phyloP scores from a whole-genome alignment of 2,329 filamentous ascomycete genomes.

The Exophiala aquamarina region DNA sequence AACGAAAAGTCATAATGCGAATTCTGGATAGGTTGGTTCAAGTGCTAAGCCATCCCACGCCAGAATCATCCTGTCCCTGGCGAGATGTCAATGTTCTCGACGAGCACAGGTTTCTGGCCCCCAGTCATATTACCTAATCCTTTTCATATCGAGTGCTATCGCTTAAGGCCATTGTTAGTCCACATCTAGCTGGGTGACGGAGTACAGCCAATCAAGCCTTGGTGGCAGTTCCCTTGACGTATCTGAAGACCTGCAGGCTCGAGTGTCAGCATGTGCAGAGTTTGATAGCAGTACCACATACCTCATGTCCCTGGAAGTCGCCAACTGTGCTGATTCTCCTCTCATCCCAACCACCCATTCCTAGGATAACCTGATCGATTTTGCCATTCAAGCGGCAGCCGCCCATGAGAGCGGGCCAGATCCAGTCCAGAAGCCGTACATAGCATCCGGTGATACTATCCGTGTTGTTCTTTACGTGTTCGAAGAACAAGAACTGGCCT shows the following conservation, averaged over 20 bases:
- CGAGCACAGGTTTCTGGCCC: too few species aligned
- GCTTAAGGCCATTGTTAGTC: too few species aligned
- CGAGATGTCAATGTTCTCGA: too few species aligned
- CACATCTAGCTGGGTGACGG: too few species aligned
- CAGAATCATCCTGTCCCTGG: too few species aligned
- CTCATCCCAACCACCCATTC: slow-evolving; percentile 21
- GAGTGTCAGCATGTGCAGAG: not conserved
- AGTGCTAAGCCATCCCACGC: too few species aligned
- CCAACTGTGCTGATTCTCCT: slow-evolving; percentile 13
- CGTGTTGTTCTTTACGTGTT: slow-evolving; percentile 35
- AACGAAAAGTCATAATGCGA: too few species aligned
- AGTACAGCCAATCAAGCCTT: slow-evolving; percentile 12
- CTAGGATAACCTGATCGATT: slow-evolving; percentile 21
- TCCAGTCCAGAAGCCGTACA: slow-evolving; percentile 22
- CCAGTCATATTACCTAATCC: too few species aligned
- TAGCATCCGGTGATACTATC: slow-evolving; percentile 20
- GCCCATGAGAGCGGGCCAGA: slow-evolving; percentile 27
- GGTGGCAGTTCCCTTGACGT: slow-evolving; percentile 19
- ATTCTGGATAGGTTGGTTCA: too few species aligned
- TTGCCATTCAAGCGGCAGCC: slow-evolving; percentile 26
- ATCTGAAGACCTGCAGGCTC: slow-evolving; percentile 17
- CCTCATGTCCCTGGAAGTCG: slow-evolving; percentile 21
- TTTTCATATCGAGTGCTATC: too few species aligned
- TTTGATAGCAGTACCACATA: slow-evolving; percentile 6
- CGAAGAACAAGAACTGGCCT: slow-evolving; percentile 49